Percentiles rank a stretch among this genome's conserved stretches.
Conservation (phyloP, 148 eudicot species). For the Rhododendron williamsianum region DNA sequence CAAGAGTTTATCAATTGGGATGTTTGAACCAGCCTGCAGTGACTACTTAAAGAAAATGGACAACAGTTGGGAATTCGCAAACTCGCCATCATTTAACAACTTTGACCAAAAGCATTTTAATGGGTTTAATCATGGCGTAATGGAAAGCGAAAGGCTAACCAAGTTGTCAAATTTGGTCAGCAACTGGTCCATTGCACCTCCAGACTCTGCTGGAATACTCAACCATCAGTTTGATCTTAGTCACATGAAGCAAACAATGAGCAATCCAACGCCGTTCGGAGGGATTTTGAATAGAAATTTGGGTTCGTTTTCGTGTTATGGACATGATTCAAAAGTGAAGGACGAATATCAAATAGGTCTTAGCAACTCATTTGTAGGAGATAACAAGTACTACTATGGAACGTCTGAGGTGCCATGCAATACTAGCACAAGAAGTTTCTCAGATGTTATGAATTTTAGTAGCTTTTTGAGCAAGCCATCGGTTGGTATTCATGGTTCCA, state of each 20-base stretch:
- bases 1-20: conserved; percentile 6
- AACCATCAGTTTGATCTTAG: conserved; percentile 8
- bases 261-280: not conserved
- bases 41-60: conserved; percentile 28
- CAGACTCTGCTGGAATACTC: not conserved
- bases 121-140: not conserved
- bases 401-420: conserved; percentile 4
- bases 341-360: conserved; percentile 19
- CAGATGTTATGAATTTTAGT: conserved; percentile 9
- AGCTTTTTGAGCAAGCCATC: conserved; percentile 13
- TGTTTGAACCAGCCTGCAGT: conserved; percentile 19
- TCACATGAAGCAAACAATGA: not conserved
- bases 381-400: conserved; percentile 13
- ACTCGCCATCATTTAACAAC: conserved; percentile 9
- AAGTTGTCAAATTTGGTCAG: conserved; percentile 14
- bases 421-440: conserved; percentile 12
- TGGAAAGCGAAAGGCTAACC: conserved; percentile 16
- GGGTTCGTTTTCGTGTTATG: not conserved
- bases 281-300: not conserved
- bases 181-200: conserved; percentile 18
- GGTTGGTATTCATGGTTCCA: conserved; percentile 2
- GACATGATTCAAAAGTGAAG: conserved; percentile 14
- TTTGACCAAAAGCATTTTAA: conserved; percentile 8
- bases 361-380: not conserved
- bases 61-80: conserved; percentile 24